Base-by-base conservation (phyloP, 805 yeast genomes). In the Alloascoidea africana region DNA sequence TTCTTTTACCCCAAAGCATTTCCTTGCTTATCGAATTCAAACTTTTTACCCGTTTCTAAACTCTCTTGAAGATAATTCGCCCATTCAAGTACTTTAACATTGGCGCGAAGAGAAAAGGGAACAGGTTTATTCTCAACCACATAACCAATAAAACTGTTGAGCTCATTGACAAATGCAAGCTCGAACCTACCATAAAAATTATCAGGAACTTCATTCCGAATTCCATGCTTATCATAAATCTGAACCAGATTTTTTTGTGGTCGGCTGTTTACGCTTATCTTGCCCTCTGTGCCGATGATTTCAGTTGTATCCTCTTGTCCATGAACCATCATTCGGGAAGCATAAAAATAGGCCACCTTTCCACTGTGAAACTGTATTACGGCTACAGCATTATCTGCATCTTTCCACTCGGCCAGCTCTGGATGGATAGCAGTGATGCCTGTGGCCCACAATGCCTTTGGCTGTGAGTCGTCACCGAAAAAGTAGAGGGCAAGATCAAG, bases 221-320 rank as follows among this genome's bases (percentile, higher is more conserved):
- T 39, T 4, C 50, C 50, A 17, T 36, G 36, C 6, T 16, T 16
- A 35, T 46, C 50, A 33, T 40, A 43, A 18, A 46, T 38, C 18
- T 33, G 34, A 37, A 39, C 39, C 27, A 36, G 40, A 35, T 44
- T 44, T 39, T 14, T 39, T 15, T 39, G 38, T 6, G 17, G 36
- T n/a, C n/a, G n/a, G n/a, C 42, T 39, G 37, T 44, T 42, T 16
- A 46, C 39, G 16, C 39, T 17, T 18, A 47, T 23, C 18, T 42
- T 41, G 19, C 51, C 51, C 35, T 40, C 37, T 16, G 48, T 44
- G 18, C 51, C 49, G 11, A 44, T 46, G 34, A 47, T 38, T 33
- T 47, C 51, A 18, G 51, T 39, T 40, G 35, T 27, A 8, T 39
- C 30, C 37, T 47, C 46, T 19, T 47, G 50, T 3, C 47, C 52